Evolutionary conservation across 73 alveolate genomes (phyloP).

Genomic region (Stentor coeruleus): DNA sequence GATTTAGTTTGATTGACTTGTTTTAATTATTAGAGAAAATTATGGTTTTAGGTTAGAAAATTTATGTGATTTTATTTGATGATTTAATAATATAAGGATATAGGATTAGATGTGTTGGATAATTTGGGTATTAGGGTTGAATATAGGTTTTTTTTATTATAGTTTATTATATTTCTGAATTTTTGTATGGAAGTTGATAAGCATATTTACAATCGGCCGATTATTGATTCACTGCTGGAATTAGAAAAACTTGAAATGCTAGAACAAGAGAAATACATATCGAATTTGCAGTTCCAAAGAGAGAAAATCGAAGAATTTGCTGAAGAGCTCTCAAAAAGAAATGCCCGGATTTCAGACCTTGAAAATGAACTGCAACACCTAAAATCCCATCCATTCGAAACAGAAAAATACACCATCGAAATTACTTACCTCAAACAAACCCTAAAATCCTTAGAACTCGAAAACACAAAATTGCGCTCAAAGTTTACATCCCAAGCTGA

Average conservation of each 20-base stretch:
- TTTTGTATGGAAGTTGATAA: no score
- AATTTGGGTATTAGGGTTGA: no score
- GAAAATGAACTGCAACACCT: not conserved
- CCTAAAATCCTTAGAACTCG: not conserved
- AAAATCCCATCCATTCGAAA: not conserved
- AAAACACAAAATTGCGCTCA: not conserved
- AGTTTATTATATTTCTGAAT: no score
- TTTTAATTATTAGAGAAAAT: no score
- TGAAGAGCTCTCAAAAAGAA: slow-evolving; percentile 2
- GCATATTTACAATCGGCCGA: no score
- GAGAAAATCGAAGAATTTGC: slow-evolving; percentile 9
- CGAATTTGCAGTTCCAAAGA: not conserved
- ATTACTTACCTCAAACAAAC: not conserved
- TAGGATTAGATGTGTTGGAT: no score
- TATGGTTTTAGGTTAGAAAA: no score
- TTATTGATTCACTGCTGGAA: not conserved
- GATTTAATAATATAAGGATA: no score
- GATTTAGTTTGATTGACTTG: no score
- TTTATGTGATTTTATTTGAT: no score
- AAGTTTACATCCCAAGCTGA: not conserved
- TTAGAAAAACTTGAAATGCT: not conserved
- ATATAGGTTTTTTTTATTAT: no score
- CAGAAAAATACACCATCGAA: not conserved
- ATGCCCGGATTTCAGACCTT: not conserved
- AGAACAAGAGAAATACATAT: not conserved